Percentiles rank a stretch among this genome's conserved stretches.
phyloP scores from a whole-genome alignment of 257 asterid species.

The Ilex aquifolium region DNA sequence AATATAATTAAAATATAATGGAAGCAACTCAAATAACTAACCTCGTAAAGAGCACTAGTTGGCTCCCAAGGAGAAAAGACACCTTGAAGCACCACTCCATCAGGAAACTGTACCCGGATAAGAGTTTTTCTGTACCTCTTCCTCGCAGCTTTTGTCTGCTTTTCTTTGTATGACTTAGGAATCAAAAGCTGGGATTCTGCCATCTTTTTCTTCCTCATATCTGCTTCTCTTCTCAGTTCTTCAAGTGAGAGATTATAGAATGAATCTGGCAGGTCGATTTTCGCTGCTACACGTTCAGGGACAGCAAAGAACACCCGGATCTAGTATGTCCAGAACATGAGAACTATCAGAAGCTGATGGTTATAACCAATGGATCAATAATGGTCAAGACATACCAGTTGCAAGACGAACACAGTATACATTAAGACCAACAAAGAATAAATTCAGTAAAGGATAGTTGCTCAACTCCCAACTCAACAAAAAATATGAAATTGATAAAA shows the following conservation, averaged over 20 bases:
- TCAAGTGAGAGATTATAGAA: conserved; percentile 64
- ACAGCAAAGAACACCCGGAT: conserved; percentile 82
- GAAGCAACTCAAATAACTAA: conserved; percentile 27
- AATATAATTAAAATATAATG: too few relatives aligned
- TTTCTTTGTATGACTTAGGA: conserved; percentile 85
- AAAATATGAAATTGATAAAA: too few relatives aligned
- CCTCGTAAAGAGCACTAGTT: conserved; percentile 76
- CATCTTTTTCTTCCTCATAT: conserved; percentile 60
- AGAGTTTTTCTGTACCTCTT: conserved; percentile 58
- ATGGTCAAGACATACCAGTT: neutral
- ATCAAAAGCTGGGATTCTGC: conserved; percentile 86
- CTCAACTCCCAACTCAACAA: too few relatives aligned
- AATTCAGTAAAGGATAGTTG: too few relatives aligned
- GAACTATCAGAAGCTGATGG: conserved; percentile 6
- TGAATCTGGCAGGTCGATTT: conserved; percentile 76
- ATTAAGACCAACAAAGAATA: too few relatives aligned
- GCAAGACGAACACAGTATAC: neutral
- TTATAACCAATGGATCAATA: too few relatives aligned
- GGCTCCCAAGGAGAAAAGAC: conserved; percentile 68
- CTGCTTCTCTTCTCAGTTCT: conserved; percentile 82
- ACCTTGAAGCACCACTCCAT: conserved; percentile 91
- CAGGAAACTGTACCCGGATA: conserved; percentile 84
- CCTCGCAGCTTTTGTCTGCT: conserved; percentile 79
- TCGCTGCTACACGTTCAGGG: conserved; percentile 78
- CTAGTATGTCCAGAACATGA: conserved; percentile 26